Base-by-base conservation (phyloP, 2,329 filamentous ascomycete species). In the Orbilia javanica region DNA sequence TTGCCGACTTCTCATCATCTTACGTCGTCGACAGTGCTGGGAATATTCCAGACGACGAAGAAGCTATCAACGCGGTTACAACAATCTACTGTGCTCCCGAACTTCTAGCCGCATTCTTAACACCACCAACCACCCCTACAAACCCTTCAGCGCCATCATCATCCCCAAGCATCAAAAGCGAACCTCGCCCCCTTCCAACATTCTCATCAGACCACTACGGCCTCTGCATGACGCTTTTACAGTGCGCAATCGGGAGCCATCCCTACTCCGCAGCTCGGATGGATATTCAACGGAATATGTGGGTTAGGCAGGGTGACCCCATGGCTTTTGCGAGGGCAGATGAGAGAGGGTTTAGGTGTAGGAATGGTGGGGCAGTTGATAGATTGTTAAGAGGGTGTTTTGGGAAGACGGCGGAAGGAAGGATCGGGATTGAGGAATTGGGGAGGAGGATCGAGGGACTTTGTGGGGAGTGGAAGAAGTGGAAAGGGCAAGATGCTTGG, bases 71-170 rank as follows among this genome's bases (percentile, higher is more conserved):
- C 22, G 81, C 80, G 2, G 76, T 81, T 10, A 82, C 81, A 7
- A 81, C 80, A 18, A 67, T 75, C 4, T 82, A 81, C 48, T 81
- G 80, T 29, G 80, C 81, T 11, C 81, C 81, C 0, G 81, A 82
- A 71, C 65, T 82, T 1, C 64, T 82, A 8, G 70, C 79, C 25
- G 75, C 79, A 6, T 81, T 81, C 31, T 34, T 81, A 25, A 71
- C 74, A 2, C 67, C 63, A 20, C 79, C 73, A 1, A 68, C 66
- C 15, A 79, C 79, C 3, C 79, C 79, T 3, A 79, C 78, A 20
- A 68, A 70, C 22, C 60, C 34, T 7, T 10, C 34, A 3, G 11
- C 22, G 2, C 27, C 31, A 22, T n/a, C 52, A 36, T 11, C 53
- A 36, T 25, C 46, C 4, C 18, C 42, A 13, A 6, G 25, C 25